Evolutionary conservation across 2,329 filamentous ascomycete genomes (phyloP).

Genomic region (Penicillium sp.): DNA sequence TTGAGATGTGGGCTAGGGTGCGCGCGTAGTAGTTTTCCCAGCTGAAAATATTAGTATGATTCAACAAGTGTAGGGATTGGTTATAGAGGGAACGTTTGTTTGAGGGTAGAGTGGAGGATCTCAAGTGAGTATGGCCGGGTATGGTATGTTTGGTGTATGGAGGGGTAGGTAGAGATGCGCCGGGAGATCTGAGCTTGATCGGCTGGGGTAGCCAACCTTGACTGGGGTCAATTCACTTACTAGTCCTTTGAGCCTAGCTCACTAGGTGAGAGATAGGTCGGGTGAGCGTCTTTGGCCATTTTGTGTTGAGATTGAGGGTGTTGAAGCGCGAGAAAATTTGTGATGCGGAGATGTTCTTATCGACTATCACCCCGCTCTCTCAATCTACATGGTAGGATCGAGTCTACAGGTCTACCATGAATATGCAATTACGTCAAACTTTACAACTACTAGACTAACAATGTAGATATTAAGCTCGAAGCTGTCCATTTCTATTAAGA

Average conservation of each 20-base stretch:
- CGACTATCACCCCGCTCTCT: constrained; percentile 12
- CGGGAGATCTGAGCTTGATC: neutral
- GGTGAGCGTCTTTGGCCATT: constrained; percentile 42
- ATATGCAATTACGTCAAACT: neutral
- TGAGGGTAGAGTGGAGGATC: neutral
- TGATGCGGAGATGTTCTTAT: constrained; percentile 15
- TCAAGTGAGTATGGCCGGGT: neutral
- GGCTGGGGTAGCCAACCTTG: neutral
- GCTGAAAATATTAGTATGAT: no score
- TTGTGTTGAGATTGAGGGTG: constrained; percentile 6
- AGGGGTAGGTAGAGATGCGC: constrained; percentile 1
- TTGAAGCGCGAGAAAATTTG: constrained; percentile 16
- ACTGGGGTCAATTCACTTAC: constrained; percentile 52
- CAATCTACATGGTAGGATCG: neutral
- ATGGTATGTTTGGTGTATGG: neutral
- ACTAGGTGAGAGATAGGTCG: constrained; percentile 73
- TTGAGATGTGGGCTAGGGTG: constrained; percentile 41
- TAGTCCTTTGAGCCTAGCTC: constrained; percentile 87
- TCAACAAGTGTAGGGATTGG: neutral
- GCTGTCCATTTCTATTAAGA: constrained; percentile 22
- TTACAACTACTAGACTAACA: neutral
- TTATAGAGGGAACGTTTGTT: neutral
- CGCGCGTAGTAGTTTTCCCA: constrained; percentile 60
- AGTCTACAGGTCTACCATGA: neutral
- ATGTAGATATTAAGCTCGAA: constrained; percentile 4